Base-by-base conservation (phyloP, 2,329 filamentous ascomycete species). In the Aspergillus thermomutatus region DNA sequence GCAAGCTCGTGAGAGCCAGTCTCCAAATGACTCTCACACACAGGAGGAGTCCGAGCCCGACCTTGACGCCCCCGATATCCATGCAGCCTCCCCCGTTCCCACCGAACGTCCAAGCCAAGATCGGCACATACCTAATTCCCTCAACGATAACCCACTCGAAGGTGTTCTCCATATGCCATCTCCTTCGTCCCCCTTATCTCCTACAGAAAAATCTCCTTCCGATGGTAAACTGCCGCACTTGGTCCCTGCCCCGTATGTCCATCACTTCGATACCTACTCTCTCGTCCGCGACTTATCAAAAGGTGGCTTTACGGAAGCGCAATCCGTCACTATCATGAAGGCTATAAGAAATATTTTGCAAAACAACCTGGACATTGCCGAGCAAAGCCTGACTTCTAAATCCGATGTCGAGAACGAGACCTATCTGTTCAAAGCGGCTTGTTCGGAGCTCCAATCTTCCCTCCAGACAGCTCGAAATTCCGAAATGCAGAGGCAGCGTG, bases 261-360 rank as follows among this genome's bases (percentile, higher is more conserved):
- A 99, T 77, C 92, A 97, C 76, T 99, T 99, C 75, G 93, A 99
- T 76, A 96, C 88, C 25, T 99, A 94, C 75, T 87, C 86, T 14
- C 83, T 97, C 4, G 94, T 97, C 17, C 88, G 89, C 68, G 86
- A 91, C 66, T 85, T 99, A 17, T 82, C 87, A 19, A 77, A 77
- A 0, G 86, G 87, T 11, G 89, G 88, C 0, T 97, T 92, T 75
- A 85, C 83, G 1, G 80, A 84, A 47, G 82, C 81, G 0, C 93
- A 97, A 74, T 87, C 91, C 26, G 86, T 92, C 51, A 91, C 87
- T 5, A 81, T 91, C 52, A 99, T 99, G 94, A 97, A 97, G 78
- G 91, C 89, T 5, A 87, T 97, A 55, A 87, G 93, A 23, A 82
- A 82, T 3, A 81, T 95, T 50, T 77, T 99, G 14, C 86, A 88